Base-by-base conservation (phyloP, 306 rosid species). In the Gleditsia sinensis region DNA sequence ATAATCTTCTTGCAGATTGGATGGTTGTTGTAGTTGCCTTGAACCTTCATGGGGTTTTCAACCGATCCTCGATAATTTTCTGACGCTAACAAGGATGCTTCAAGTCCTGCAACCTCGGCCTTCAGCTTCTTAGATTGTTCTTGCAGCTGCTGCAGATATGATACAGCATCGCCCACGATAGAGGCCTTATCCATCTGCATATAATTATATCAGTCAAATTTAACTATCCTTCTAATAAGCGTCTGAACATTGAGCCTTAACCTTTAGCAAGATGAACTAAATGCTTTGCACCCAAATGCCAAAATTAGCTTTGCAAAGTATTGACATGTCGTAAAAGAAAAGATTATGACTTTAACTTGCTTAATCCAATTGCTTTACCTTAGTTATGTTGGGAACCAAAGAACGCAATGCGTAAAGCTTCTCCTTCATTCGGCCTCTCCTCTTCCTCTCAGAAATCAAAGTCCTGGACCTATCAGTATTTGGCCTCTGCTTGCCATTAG, bases 181-280 rank as follows among this genome's bases (percentile, higher is more conserved):
- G 96, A 94, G 39, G 97, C 99, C 84, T 92, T 94, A 45, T 94
- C 99, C 97, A 94, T 94, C 97, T 94, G 81, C 54, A 20, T 3
- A 74, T 25, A 58, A 59, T 21, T 37, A 27, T 46, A 32, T 25
- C 33, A 24, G n/a, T 70, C 9, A 46, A n/a, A n/a, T n/a, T n/a
- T n/a, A n/a, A n/a, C n/a, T n/a, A n/a, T n/a, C n/a, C n/a, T n/a
- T n/a, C n/a, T n/a, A n/a, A n/a, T n/a, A n/a, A n/a, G n/a, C n/a
- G n/a, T n/a, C n/a, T n/a, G n/a, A n/a, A 34, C 34, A 2, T 4
- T 28, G 36, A 51, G n/a, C 45, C 64, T 33, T 13, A 14, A 30
- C 65, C 40, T 30, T 57, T 37, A 16, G 23, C 7, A 36, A 32
- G 6, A 58, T 28, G 16, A 59, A 28, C 65, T 16, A 57, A 57